A percentile compares a stretch with the other conserved stretches of the same genome.
phyloP scores from a whole-genome alignment of 495 filamentous ascomycete species.

The Pyronema omphalodes region DNA sequence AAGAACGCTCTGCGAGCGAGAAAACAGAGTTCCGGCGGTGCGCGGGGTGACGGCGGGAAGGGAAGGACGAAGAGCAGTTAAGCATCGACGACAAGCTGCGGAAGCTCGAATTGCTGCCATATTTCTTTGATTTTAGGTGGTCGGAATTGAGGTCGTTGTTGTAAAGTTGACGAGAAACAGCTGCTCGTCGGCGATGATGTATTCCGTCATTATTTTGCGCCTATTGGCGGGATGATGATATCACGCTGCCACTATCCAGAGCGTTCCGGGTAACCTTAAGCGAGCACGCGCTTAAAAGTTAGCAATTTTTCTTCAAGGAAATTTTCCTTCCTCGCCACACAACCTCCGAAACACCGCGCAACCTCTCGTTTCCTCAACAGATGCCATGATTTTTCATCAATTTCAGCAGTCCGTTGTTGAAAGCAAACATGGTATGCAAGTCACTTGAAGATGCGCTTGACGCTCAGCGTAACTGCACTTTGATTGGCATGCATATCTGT shows the following conservation, averaged over 20 bases:
- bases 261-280: background rate
- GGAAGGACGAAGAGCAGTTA: background rate
- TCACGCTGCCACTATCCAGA: background rate
- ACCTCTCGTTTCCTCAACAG: background rate
- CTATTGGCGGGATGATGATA: background rate
- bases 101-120: conserved; percentile 1
- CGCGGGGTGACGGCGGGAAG: background rate
- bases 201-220: background rate
- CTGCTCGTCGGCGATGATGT: background rate
- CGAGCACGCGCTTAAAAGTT: background rate
- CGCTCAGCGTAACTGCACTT: background rate
- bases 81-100: background rate
- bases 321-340: background rate
- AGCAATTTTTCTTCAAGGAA: background rate
- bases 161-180: background rate
- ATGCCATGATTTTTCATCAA: background rate
- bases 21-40: background rate
- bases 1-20: background rate
- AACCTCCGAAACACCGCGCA: background rate
- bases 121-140: background rate
- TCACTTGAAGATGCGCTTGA: background rate
- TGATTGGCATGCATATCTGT: background rate
- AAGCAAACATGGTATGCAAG: background rate
- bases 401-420: background rate
- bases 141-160: background rate